These are phyloP conservation scores for Candida insectorum DNA, from an alignment of 805 yeast species.

Conservation along the genomic window DNA sequence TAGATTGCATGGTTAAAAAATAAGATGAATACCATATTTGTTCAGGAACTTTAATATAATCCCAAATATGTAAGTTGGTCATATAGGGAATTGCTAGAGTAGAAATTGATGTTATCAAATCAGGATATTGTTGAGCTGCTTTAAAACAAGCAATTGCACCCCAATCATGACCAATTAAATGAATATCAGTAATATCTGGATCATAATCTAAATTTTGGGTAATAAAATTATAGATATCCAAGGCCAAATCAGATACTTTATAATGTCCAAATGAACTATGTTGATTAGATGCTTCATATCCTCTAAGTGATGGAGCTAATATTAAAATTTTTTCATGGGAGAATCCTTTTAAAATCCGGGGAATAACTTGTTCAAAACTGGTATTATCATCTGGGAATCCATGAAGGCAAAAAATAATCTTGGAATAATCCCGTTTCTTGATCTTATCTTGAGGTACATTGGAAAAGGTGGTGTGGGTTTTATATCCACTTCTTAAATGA, in stretches of 20 bases:
- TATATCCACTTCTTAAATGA: conserved; percentile 8
- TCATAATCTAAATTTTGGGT: conserved; percentile 5
- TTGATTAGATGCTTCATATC: conserved; percentile 33
- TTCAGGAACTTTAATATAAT: conserved; percentile 25
- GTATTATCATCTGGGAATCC: conserved; percentile 39
- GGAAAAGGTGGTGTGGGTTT: conserved; percentile 8
- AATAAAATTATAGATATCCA: conserved; percentile 34
- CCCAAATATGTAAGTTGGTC: conserved; percentile 23
- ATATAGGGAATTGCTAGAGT: conserved; percentile 40
- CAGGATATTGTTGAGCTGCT: conserved; percentile 32
- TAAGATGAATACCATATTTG: conserved; percentile 35
- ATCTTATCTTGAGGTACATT: conserved; percentile 6
- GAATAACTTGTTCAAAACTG: conserved; percentile 22
- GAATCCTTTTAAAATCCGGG: conserved; percentile 16
- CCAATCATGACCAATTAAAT: conserved; percentile 44
- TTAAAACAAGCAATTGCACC: conserved; percentile 38
- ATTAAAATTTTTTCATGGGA: conserved; percentile 17
- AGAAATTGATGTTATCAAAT: conserved; percentile 26
- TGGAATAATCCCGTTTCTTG: conserved; percentile 8
- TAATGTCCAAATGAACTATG: conserved; percentile 20
- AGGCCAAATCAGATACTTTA: conserved; percentile 26
- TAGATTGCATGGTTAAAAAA: conserved; percentile 35
- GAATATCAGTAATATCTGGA: conserved; percentile 21
- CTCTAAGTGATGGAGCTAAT: conserved; percentile 35
- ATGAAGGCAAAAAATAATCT: conserved; percentile 26